Evolutionary conservation across 2,329 filamentous ascomycete genomes (phyloP), one percentile per base, ranked within the genome.

Genomic region (Teratosphaeriaceae sp.): DNA sequence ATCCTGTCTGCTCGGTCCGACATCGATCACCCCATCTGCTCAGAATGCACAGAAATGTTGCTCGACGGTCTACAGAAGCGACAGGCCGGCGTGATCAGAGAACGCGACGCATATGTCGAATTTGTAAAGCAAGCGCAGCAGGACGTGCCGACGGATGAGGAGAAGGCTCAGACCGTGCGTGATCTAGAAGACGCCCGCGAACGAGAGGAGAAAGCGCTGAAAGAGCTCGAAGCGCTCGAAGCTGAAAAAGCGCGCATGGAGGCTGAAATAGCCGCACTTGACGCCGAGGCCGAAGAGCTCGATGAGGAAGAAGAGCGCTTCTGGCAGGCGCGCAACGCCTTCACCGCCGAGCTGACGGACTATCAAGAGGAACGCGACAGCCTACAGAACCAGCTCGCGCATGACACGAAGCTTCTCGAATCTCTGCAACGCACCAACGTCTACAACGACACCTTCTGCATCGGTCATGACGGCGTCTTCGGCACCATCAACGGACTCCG

Each of bases 391-490:
- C 85, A 85, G 59, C 94, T 89, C 59, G 85, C 88, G 58, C 88
- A 97, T 65, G 92, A 98, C 65, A 83, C 83, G 2, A 87, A 88
- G 53, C 82, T 95, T 36, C 76, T 97, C 2, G 87, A 94, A 56
- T 85, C 87, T 52, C 75, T 98, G n/a, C 88, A 95, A 63, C 78
- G 92, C 27, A 94, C 89, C 34, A 98, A 97, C 63, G 90, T 98
- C 12, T 98, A 96, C 70, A 98, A 98, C 60, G 92, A 98, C 64
- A 94, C 90, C 2, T 98, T 98, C 63, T 94, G 87, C 64, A 97
- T 98, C 61, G 88, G 88, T 40, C 92, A 97, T 62, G 92, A 98
- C 63, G 92, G 92, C 33, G 87, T 84, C 53, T 98, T 97, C 67
- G 92, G 89, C 5, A 98, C 94, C 2, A 98, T 98, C 65, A 98